Conservation (phyloP, 805 yeast genomes). For the Metschnikowia koreensis region DNA sequence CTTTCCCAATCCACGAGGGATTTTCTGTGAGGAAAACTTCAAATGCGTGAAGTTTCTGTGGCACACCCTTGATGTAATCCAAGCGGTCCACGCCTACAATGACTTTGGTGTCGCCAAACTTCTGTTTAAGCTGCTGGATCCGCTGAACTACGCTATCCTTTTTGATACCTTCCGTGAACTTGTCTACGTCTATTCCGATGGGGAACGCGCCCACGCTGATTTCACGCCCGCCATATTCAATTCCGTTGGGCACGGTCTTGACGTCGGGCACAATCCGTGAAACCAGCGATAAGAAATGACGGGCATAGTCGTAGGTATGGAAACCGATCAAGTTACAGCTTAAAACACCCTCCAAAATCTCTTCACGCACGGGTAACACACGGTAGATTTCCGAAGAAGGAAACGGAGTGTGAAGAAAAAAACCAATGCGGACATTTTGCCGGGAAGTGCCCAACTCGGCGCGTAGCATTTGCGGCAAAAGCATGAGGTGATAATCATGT, state of each 20-base stretch:
- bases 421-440: conserved; percentile 75
- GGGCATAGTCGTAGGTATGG: conserved; percentile 98
- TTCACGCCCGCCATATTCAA: conserved; percentile 69
- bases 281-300: conserved; percentile 91
- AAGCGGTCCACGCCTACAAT: conserved; percentile 96
- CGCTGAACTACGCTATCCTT: conserved; percentile 62
- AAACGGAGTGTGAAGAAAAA: conserved; percentile 95
- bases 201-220: conserved; percentile 96
- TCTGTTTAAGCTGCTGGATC: conserved; percentile 54
- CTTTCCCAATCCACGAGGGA: conserved; percentile 98
- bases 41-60: conserved; percentile 94
- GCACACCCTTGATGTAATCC: conserved; percentile 97
- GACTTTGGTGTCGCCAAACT: conserved; percentile 76
- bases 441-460: conserved; percentile 49
- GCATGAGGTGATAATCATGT: conserved; percentile 96
- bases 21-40: conserved; percentile 88
- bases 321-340: conserved; percentile 95
- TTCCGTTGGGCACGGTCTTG: conserved; percentile 87
- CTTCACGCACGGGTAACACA: conserved; percentile 91
- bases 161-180: conserved; percentile 76
- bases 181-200: conserved; percentile 96
- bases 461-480: conserved; percentile 84
- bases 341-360: conserved; percentile 85
- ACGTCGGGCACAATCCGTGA: conserved; percentile 72
- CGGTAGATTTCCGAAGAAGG: conserved; percentile 96